Base-by-base conservation (phyloP, 495 filamentous ascomycete genomes). In the Ascobolus immersus region DNA sequence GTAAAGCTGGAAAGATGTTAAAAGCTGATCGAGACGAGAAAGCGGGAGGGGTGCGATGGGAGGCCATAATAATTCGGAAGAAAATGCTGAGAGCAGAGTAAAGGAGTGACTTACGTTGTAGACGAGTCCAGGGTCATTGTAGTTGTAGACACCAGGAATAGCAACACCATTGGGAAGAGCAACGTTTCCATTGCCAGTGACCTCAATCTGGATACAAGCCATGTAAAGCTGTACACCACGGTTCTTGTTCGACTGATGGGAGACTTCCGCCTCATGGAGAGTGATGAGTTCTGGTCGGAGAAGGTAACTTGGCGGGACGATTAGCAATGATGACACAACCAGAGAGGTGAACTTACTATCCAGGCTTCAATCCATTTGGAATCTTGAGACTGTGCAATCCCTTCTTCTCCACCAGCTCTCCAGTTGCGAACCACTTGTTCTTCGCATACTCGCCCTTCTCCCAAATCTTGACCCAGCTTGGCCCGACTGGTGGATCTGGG, bases 181-280 rank as follows among this genome's bases (percentile, higher is more conserved):
- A 27, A 40, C 44, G 8, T 41, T 37, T 32, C 55, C 56, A 17
- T 38, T 35, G 22, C 46, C 44, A 11, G 49, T 53, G 20, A 64
- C 53, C 38, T 55, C 49, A 39, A 61, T 32, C 47, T 62, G 60
- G 12, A 61, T 50, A 42, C 58, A 63, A 36, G 44, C 48, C 41
- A 58, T 54, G 42, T 62, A 64, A 42, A 61, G 56, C 52, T 64
- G 59, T 11, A 58, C 58, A 17, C 59, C 60, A 29, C 52, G 47
- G 15, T 35, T 39, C 15, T 42, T 29, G 45, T 57, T 49, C 26
- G 24, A 35, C 18, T 40, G 43, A 38, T 44, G 51, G 8, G 44
- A 44, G 6, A 42, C 34, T 32, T 55, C 52, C 17, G 52, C 34
- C 47, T 57, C 59, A 41, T 64, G 59, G 15, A 56, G 53, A 20